A percentile compares a stretch with the other conserved stretches of the same genome.
Conservation (phyloP, 371 early-diverging fungal genomes). For the Mucor circinelloides region DNA sequence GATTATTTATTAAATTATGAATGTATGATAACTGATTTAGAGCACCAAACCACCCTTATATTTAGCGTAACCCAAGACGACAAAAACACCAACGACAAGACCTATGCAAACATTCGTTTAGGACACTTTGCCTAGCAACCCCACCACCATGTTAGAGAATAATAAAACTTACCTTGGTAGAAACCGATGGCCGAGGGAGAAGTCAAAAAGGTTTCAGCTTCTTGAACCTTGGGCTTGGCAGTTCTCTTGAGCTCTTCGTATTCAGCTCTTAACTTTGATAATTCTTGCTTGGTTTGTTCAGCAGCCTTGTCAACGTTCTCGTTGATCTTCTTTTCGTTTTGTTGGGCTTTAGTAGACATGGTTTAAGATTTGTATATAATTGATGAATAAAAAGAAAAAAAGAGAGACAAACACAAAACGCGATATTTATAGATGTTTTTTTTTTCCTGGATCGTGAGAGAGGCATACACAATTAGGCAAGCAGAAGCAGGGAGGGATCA, state of each 20-base stretch:
- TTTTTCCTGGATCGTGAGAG: not conserved
- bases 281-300: constrained; percentile 35
- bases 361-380: not conserved
- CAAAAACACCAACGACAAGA: constrained; percentile 27
- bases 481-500: not conserved
- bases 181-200: constrained; percentile 46
- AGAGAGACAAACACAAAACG: not conserved
- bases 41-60: constrained; percentile 23
- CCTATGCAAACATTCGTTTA: constrained; percentile 6
- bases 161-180: constrained; percentile 38
- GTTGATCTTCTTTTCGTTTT: constrained; percentile 20
- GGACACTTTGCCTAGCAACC: not conserved
- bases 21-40: not conserved
- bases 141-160: not conserved
- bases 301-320: constrained; percentile 34
- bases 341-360: not conserved
- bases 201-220: constrained; percentile 37
- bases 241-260: constrained; percentile 38
- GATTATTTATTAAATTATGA: not conserved
- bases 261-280: constrained; percentile 37
- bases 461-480: not conserved
- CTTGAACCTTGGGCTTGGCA: constrained; percentile 40
- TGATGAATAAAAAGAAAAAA: not conserved
- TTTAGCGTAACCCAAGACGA: constrained; percentile 29
- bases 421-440: not conserved